Evolutionary conservation across 371 early-diverging fungal genomes (phyloP).

Genomic region (Catenaria anguillulae): DNA sequence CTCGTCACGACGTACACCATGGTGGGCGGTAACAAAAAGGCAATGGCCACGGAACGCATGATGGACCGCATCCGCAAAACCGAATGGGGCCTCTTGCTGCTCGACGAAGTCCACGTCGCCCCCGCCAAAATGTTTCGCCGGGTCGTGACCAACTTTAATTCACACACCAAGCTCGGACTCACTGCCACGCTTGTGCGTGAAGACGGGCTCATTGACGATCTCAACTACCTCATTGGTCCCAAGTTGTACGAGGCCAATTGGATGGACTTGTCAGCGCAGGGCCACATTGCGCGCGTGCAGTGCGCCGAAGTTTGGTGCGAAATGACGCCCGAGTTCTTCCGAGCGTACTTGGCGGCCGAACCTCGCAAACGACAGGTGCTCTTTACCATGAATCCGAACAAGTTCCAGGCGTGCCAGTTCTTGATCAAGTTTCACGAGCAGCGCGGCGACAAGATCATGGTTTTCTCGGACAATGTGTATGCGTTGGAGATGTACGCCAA

Average conservation of each 20-base stretch:
- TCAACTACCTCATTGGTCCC: constrained; percentile 99
- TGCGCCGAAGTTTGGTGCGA: constrained; percentile 99
- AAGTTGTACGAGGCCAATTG: constrained; percentile 99
- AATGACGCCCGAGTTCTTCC: constrained; percentile 97
- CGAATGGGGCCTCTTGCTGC: constrained; percentile 97
- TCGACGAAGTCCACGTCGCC: constrained; percentile 99
- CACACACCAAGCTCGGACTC: constrained; percentile 96
- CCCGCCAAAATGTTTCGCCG: constrained; percentile 98
- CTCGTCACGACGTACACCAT: constrained; percentile 97
- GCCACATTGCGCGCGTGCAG: constrained; percentile 98
- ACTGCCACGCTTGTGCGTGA: constrained; percentile 99
- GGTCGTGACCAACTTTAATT: constrained; percentile 86
- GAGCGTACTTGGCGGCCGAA: constrained; percentile 70
- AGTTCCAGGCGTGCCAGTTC: constrained; percentile 96
- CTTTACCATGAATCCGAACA: constrained; percentile 97
- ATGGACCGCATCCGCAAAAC: constrained; percentile 83
- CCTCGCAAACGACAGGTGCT: constrained; percentile 70
- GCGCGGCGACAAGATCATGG: constrained; percentile 98
- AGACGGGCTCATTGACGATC: constrained; percentile 98
- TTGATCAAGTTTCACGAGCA: constrained; percentile 90
- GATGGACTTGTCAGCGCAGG: constrained; percentile 95
- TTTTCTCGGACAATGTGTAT: constrained; percentile 98
- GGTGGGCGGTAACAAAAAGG: constrained; percentile 90
- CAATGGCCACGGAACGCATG: constrained; percentile 91
- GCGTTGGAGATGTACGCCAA: constrained; percentile 91